phyloP scores from a whole-genome alignment of 2,329 filamentous ascomycete genomes.

The Bertia moriformis region DNA sequence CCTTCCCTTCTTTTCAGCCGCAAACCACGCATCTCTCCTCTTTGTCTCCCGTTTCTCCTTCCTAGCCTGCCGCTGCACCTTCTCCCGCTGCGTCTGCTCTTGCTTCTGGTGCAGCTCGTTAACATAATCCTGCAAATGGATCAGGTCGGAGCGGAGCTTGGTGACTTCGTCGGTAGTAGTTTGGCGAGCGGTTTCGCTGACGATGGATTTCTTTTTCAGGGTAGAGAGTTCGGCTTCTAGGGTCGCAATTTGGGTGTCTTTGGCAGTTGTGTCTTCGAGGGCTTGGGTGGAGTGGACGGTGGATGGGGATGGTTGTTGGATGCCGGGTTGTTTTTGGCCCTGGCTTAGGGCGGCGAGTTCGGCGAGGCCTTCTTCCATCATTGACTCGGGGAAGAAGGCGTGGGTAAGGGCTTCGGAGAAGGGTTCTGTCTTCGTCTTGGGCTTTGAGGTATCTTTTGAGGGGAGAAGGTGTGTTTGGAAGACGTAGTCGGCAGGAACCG shows the following conservation, averaged over 20 bases:
- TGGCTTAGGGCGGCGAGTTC: conserved; percentile 16
- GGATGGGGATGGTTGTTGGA: conserved; percentile 7
- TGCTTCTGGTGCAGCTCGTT: conserved; percentile 21
- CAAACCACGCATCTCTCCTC: conserved; percentile 24
- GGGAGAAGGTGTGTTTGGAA: conserved; percentile 20
- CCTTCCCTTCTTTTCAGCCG: conserved; percentile 23
- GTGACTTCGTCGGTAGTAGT: conserved; percentile 16
- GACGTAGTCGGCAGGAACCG: conserved; percentile 23
- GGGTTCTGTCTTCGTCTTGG: conserved; percentile 5
- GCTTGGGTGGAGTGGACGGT: conserved; percentile 5
- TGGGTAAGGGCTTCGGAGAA: conserved; percentile 21
- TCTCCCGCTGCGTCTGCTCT: conserved; percentile 14
- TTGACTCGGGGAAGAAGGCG: conserved; percentile 17
- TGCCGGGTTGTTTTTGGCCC: conserved; percentile 1
- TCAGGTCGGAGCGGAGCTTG: conserved; percentile 17
- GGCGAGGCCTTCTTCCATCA: conserved; percentile 22
- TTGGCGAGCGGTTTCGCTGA: conserved; percentile 18
- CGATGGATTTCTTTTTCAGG: conserved; percentile 16
- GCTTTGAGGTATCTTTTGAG: conserved; percentile 3
- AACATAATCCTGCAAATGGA: conserved; percentile 18
- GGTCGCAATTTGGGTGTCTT: conserved; percentile 12
- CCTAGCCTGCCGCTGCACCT: conserved; percentile 15
- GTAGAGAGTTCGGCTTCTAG: conserved; percentile 20
- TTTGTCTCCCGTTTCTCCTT: conserved; percentile 22
- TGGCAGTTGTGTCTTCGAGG: conserved; percentile 5